phyloP scores from a whole-genome alignment of 495 filamentous ascomycete species.

The Barbatosphaeria neglecta region DNA sequence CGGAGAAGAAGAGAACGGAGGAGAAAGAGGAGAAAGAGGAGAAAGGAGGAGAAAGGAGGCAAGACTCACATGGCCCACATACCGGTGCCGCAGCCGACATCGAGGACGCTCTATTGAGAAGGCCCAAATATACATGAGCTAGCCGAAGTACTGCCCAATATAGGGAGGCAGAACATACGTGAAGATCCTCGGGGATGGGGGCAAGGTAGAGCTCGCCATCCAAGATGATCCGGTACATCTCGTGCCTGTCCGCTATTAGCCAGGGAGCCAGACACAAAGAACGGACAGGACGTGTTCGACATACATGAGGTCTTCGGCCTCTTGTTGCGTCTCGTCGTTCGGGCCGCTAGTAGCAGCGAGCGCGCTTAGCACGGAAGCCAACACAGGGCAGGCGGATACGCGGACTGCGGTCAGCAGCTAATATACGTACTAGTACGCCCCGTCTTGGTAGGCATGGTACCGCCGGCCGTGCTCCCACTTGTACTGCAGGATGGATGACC shows the following conservation, averaged over 20 bases:
- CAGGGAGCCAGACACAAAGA: background rate
- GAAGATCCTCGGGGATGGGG: background rate
- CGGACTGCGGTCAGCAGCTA: background rate
- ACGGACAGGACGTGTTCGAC: background rate
- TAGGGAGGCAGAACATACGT: background rate
- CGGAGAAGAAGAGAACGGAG: background rate
- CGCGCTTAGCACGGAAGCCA: background rate
- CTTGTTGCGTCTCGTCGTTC: slow-evolving; percentile 3
- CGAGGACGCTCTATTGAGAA: background rate
- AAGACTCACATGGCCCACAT: slow-evolving; percentile 3
- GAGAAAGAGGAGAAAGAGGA: background rate
- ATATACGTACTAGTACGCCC: slow-evolving; percentile 10
- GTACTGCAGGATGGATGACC: slow-evolving; percentile 8
- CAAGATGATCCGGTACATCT: background rate
- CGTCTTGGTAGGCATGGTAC: slow-evolving; percentile 14
- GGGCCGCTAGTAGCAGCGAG: background rate
- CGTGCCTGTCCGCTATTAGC: background rate
- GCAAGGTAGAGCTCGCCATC: background rate
- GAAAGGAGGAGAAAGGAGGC: background rate
- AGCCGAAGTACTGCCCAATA: background rate
- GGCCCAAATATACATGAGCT: background rate
- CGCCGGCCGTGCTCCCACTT: slow-evolving; percentile 13
- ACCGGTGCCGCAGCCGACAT: slow-evolving; percentile 2
- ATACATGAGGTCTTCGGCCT: slow-evolving; percentile 2
- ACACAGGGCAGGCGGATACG: background rate